phyloP scores from a whole-genome alignment of 768 basidiomycete species.

The Cystoderma amianthinum region DNA sequence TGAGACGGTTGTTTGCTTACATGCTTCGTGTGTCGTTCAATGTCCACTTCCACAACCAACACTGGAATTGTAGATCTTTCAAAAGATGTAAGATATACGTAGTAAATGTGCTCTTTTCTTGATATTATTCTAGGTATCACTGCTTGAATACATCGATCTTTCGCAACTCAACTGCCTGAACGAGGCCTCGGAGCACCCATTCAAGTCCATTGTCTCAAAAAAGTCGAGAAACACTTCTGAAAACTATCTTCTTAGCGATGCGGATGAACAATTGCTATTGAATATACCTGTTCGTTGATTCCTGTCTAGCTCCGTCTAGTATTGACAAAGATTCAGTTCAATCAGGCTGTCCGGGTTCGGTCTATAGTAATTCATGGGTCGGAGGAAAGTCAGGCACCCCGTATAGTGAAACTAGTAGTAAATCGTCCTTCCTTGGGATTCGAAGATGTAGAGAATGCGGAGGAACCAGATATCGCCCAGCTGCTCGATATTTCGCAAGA shows the following conservation, averaged over 20 bases:
- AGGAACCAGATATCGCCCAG: conserved; percentile 46
- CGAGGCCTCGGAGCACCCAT: conserved; percentile 41
- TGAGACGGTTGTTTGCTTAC: too few species aligned
- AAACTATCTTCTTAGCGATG: conserved; percentile 55
- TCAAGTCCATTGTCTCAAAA: conserved; percentile 40
- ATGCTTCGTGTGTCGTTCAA: too few species aligned
- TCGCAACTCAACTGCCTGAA: conserved; percentile 64
- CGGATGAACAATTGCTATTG: conserved; percentile 64
- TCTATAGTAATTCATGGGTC: conserved; percentile 45
- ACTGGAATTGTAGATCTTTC: too few species aligned
- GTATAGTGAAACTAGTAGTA: conserved; percentile 49
- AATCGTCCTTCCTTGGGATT: conserved; percentile 58
- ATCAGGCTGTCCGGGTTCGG: conserved; percentile 57
- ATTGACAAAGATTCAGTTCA: conserved; percentile 38
- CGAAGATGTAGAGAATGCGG: conserved; percentile 50
- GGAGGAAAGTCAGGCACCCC: conserved; percentile 39
- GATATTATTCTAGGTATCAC: conserved; percentile 48
- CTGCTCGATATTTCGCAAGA: conserved; percentile 43
- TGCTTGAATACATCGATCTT: conserved; percentile 50
- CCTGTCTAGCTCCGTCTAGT: neutral
- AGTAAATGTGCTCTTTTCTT: too few species aligned
- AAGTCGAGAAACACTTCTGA: conserved; percentile 36
- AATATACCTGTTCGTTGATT: conserved; percentile 48
- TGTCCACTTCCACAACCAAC: too few species aligned
- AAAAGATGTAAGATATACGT: too few species aligned